These are phyloP conservation scores for Biscutella laevigata DNA, from an alignment of 441 rosid genomes.

Conservation along the genomic window DNA sequence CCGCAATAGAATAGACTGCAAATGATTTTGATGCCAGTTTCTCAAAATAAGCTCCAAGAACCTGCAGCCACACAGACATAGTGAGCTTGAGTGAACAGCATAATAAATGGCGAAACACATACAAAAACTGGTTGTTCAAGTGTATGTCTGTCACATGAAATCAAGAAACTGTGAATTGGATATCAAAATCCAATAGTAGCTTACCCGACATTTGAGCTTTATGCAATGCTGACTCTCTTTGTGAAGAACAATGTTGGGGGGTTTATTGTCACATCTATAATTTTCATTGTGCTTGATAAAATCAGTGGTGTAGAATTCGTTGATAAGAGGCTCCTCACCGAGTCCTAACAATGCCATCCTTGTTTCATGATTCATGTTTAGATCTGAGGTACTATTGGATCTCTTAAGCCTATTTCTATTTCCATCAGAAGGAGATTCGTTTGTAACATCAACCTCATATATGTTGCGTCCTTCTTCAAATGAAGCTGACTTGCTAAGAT, in stretches of 20 bases:
- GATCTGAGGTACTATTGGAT: constrained; percentile 75
- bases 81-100: neutral
- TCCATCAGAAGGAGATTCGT: constrained; percentile 32
- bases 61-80: constrained; percentile 41
- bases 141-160: constrained; percentile 1
- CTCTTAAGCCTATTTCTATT: constrained; percentile 62
- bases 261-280: constrained; percentile 25
- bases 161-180: neutral
- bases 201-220: constrained; percentile 81
- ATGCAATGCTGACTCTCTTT: constrained; percentile 41
- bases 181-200: constrained; percentile 19
- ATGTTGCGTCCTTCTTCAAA: constrained; percentile 24
- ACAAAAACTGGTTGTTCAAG: constrained; percentile 19
- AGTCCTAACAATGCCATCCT: constrained; percentile 46
- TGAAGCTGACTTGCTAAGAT: constrained; percentile 26
- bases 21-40: constrained; percentile 85
- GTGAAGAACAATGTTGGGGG: constrained; percentile 33
- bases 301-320: constrained; percentile 68
- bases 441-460: constrained; percentile 24
- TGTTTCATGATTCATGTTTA: constrained; percentile 38
- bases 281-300: constrained; percentile 35
- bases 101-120: constrained; percentile 4
- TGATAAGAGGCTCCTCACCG: constrained; percentile 45
- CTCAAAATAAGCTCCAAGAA: constrained; percentile 92
- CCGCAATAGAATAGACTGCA: constrained; percentile 96